A percentile compares a stretch with the other conserved stretches of the same genome.
Conservation (phyloP, 306 rosid genomes). For the Cicer yamashitae region DNA sequence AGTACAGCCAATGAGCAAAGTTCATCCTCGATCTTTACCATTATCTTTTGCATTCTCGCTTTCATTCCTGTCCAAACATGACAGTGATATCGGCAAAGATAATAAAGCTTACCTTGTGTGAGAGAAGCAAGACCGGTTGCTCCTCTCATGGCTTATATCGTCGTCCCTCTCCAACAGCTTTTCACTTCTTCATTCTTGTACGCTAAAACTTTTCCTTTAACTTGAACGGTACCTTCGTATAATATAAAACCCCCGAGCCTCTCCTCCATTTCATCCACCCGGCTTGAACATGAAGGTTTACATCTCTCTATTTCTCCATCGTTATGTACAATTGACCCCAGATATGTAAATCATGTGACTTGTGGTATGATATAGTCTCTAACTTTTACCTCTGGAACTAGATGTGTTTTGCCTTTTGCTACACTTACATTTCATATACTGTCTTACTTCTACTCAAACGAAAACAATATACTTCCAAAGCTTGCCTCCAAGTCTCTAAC, state of each 20-base stretch:
- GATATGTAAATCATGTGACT: not conserved
- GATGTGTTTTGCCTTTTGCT: not conserved
- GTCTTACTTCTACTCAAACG: not conserved
- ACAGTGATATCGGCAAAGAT: too few relatives aligned
- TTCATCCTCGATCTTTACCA: too few relatives aligned
- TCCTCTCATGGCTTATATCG: too few relatives aligned
- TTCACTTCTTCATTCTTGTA: not conserved
- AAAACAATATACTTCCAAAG: not conserved
- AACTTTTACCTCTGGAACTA: not conserved
- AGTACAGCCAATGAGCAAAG: too few relatives aligned
- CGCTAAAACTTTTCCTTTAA: not conserved
- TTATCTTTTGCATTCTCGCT: too few relatives aligned
- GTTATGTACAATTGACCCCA: not conserved
- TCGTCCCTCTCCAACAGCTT: too few relatives aligned
- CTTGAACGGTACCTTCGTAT: not conserved
- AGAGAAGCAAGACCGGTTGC: too few relatives aligned
- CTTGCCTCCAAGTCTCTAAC: conserved; percentile 5
- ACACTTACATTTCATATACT: not conserved
- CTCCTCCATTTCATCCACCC: not conserved
- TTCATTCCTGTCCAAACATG: too few relatives aligned
- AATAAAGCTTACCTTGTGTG: too few relatives aligned
- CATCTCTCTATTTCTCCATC: not conserved
- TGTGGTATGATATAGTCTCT: not conserved
- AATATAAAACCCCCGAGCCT: not conserved
- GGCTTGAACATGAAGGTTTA: not conserved